phyloP scores from a whole-genome alignment of 331 rosid genomes.

The Acacia concinna region DNA sequence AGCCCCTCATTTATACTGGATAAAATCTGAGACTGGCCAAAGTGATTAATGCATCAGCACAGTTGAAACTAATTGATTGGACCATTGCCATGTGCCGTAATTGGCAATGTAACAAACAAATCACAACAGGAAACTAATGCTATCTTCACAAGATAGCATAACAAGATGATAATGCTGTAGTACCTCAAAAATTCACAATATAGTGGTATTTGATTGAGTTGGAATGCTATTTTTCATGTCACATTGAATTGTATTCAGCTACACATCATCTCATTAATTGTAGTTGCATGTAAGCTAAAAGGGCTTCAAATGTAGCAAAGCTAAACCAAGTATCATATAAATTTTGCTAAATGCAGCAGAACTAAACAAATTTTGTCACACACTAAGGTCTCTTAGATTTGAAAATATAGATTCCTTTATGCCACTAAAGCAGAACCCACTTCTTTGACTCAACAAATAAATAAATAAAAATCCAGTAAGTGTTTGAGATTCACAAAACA shows the following conservation, averaged over 20 bases:
- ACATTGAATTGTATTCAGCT: background rate
- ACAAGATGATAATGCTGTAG: background rate
- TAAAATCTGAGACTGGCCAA: background rate
- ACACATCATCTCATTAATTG: background rate
- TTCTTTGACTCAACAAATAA: background rate
- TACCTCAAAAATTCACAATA: background rate
- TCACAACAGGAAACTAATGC: background rate
- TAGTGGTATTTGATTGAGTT: background rate
- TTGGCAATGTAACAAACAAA: background rate
- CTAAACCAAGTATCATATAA: slow-evolving; percentile 7
- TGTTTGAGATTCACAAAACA: slow-evolving; percentile 11
- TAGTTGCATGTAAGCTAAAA: background rate
- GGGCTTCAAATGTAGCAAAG: background rate
- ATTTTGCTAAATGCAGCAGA: slow-evolving; percentile 10
- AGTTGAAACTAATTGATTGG: background rate
- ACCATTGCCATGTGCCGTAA: background rate
- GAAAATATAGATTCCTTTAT: slow-evolving; percentile 1
- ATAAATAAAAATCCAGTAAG: background rate
- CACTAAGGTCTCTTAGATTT: slow-evolving; percentile 15
- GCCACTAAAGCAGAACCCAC: background rate
- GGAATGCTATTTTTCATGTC: background rate
- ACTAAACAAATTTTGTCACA: slow-evolving; percentile 12
- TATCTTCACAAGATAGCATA: background rate
- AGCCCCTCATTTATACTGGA: background rate
- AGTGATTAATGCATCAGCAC: background rate